These are phyloP conservation scores for Mycena albidolilacea DNA, from an alignment of 768 basidiomycete genomes.

Conservation along the genomic window DNA sequence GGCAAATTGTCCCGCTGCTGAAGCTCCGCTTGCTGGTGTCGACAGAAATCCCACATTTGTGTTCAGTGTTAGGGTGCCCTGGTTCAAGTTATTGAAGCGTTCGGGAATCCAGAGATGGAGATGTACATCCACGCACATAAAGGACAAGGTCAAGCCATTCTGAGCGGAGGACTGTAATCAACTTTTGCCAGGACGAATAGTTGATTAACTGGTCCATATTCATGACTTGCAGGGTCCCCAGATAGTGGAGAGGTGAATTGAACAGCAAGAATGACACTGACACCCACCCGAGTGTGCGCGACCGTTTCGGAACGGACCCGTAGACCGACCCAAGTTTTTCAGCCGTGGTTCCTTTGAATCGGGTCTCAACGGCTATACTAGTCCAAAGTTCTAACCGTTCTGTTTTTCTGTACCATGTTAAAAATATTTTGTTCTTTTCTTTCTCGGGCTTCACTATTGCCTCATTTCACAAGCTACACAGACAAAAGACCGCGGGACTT, in stretches of 20 bases:
- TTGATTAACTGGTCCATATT: neutral
- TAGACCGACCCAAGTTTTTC: too few species aligned
- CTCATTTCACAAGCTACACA: too few species aligned
- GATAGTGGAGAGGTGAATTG: neutral
- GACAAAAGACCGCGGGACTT: too few species aligned
- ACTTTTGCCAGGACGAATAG: neutral
- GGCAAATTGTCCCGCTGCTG: neutral
- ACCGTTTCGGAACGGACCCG: neutral
- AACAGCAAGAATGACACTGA: neutral
- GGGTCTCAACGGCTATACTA: too few species aligned
- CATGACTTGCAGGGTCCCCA: neutral
- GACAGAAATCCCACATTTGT: conserved; percentile 20
- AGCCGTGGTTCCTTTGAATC: too few species aligned
- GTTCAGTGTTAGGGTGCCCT: conserved; percentile 18
- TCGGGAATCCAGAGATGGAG: too few species aligned
- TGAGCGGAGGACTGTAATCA: neutral
- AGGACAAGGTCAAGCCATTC: conserved; percentile 1
- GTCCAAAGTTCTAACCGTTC: too few species aligned
- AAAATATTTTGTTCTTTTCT: too few species aligned
- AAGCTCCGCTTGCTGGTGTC: neutral
- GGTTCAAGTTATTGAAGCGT: neutral
- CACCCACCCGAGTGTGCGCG: neutral
- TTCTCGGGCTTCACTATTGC: too few species aligned
- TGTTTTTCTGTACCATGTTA: too few species aligned
- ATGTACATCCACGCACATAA: neutral